A percentile compares a stretch with the other conserved stretches of the same genome.
Evolutionary conservation across 768 basidiomycete genomes (phyloP).

Genomic region (Psilocybe cubensis): DNA sequence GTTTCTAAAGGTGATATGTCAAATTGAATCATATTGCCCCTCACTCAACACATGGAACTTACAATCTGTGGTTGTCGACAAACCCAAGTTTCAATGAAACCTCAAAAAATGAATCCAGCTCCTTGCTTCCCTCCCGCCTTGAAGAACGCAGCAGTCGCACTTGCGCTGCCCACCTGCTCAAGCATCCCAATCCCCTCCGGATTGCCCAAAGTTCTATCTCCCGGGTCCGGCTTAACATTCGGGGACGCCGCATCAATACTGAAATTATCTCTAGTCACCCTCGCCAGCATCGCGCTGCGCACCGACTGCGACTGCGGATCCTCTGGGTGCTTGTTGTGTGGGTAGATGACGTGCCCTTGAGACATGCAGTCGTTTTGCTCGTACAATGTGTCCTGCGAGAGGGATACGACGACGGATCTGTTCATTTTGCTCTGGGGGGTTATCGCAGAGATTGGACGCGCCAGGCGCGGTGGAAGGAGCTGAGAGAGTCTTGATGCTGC

Average conservation of each 20-base stretch:
- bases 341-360: conserved; percentile 4
- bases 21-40: no score
- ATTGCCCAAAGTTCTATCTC: conserved; percentile 18
- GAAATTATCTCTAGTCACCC: neutral
- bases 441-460: neutral
- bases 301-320: conserved; percentile 4
- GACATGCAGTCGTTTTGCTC: conserved; percentile 3
- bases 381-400: neutral
- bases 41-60: no score
- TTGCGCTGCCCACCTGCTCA: conserved; percentile 27
- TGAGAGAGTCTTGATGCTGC: neutral
- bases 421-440: neutral
- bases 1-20: no score
- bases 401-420: neutral
- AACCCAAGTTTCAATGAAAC: neutral
- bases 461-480: neutral
- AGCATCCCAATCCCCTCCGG: conserved; percentile 25
- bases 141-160: conserved; percentile 20
- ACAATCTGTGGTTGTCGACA: no score
- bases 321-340: neutral
- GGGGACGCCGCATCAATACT: conserved; percentile 12
- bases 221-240: conserved; percentile 7
- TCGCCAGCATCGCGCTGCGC: neutral
- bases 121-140: conserved; percentile 19
- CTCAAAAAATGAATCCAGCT: neutral